Conservation (phyloP, 2,329 filamentous ascomycete genomes). For the Penicillium sp. region DNA sequence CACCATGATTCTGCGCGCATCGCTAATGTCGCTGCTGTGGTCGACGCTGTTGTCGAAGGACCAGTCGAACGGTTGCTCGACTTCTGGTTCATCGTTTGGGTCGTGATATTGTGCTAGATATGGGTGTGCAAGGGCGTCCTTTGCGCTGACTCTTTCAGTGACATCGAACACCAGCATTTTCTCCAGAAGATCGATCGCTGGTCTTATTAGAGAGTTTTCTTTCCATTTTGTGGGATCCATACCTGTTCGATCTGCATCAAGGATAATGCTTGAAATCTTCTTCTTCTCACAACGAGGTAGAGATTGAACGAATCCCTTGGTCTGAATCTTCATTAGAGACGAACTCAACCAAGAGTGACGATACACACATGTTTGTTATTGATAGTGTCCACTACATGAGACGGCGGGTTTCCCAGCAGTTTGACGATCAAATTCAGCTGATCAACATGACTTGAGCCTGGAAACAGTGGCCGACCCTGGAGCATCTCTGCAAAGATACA, state of each 20-base stretch:
- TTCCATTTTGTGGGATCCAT: too few species aligned
- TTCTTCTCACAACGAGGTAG: slow-evolving; percentile 82
- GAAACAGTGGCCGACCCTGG: slow-evolving; percentile 93
- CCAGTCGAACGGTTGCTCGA: slow-evolving; percentile 97
- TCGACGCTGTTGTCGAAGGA: slow-evolving; percentile 97
- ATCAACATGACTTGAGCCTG: slow-evolving; percentile 96
- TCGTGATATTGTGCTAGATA: slow-evolving; percentile 96
- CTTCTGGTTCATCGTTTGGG: slow-evolving; percentile 87
- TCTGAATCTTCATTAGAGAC: slow-evolving; percentile 48
- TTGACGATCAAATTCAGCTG: slow-evolving; percentile 99
- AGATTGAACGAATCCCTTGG: slow-evolving; percentile 90
- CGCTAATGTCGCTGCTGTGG: slow-evolving; percentile 81
- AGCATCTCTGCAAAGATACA: slow-evolving; percentile 99
- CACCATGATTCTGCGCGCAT: slow-evolving; percentile 72
- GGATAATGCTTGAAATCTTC: slow-evolving; percentile 68
- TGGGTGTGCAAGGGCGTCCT: slow-evolving; percentile 76
- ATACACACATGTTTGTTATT: slow-evolving; percentile 82
- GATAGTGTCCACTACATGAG: slow-evolving; percentile 96
- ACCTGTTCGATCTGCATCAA: neutral
- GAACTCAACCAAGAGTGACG: slow-evolving; percentile 14
- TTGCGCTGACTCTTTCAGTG: slow-evolving; percentile 81
- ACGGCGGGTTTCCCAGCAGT: slow-evolving; percentile 85
- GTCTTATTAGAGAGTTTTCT: slow-evolving; percentile 6
- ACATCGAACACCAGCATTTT: slow-evolving; percentile 96
- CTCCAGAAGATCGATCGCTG: slow-evolving; percentile 87